phyloP scores from a whole-genome alignment of 169 alveolate species.

The Babesia bovis region DNA sequence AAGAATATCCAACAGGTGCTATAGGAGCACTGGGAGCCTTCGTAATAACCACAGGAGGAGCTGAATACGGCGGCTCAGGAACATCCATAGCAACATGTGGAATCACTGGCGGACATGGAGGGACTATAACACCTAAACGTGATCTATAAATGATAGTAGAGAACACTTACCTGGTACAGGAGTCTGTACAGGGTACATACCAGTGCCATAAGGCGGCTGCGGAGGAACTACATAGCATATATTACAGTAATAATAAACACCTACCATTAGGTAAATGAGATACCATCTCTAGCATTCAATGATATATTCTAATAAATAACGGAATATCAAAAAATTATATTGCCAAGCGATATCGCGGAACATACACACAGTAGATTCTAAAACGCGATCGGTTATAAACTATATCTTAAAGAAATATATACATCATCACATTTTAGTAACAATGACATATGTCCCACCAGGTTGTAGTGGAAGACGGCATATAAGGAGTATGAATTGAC shows the following conservation, averaged over 20 bases:
- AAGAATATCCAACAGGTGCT: slow-evolving; percentile 36
- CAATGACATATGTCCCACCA: background rate
- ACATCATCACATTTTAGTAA: too few species aligned
- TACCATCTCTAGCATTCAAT: too few species aligned
- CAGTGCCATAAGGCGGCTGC: slow-evolving; percentile 11
- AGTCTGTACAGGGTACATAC: background rate
- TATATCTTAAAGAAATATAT: too few species aligned
- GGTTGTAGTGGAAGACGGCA: background rate
- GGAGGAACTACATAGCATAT: slow-evolving; percentile 13
- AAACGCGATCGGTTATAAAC: too few species aligned
- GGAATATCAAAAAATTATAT: too few species aligned
- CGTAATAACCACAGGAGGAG: slow-evolving; percentile 24
- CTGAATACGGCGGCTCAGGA: slow-evolving; percentile 12
- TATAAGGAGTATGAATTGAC: background rate
- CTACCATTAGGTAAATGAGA: background rate
- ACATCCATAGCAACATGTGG: background rate
- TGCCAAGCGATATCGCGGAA: too few species aligned
- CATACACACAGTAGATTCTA: too few species aligned
- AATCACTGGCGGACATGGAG: slow-evolving; percentile 34
- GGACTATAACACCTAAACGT: slow-evolving; percentile 6
- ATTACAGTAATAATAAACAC: background rate
- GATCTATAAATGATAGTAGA: background rate
- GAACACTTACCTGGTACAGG: slow-evolving; percentile 1
- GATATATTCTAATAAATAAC: too few species aligned
- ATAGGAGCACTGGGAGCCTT: slow-evolving; percentile 41